Conservation (phyloP, 805 yeast species). For the Candida chauliodis region DNA sequence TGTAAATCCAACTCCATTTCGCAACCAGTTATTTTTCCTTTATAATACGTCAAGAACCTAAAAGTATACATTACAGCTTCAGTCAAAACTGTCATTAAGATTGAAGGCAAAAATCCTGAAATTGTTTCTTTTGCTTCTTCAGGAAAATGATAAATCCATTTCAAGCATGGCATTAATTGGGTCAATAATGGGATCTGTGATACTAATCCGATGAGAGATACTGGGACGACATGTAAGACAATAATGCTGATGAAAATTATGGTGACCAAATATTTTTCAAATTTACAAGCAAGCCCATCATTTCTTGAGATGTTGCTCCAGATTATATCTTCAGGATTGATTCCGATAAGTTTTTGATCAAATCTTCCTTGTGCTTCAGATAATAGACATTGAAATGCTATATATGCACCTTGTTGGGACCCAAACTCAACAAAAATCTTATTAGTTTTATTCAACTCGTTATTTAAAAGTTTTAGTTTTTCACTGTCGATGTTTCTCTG, state of each 20-base stretch:
- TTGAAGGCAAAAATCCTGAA: conserved; percentile 64
- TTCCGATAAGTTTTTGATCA: conserved; percentile 45
- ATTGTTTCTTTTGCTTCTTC: conserved; percentile 48
- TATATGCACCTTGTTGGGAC: conserved; percentile 52
- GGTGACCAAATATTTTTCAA: conserved; percentile 44
- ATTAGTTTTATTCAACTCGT: conserved; percentile 22
- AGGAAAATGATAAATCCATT: conserved; percentile 56
- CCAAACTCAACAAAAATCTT: conserved; percentile 64
- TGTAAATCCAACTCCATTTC: conserved; percentile 70
- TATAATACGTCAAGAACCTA: conserved; percentile 48
- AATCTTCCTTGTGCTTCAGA: conserved; percentile 41
- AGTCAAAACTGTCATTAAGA: conserved; percentile 60
- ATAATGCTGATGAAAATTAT: conserved; percentile 48
- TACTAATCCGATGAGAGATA: conserved; percentile 71
- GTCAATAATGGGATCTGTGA: conserved; percentile 70
- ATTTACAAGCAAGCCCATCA: conserved; percentile 30
- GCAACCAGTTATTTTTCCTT: conserved; percentile 59
- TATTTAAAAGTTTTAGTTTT: conserved; percentile 16
- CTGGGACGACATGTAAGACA: conserved; percentile 72
- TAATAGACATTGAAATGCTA: conserved; percentile 58
- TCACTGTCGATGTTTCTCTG: conserved; percentile 17
- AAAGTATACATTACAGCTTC: conserved; percentile 59
- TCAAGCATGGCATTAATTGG: conserved; percentile 55
- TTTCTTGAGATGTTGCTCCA: conserved; percentile 60
- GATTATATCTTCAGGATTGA: conserved; percentile 63